Evolutionary conservation across 192 early-diverging fungal species (phyloP), one percentile per base, ranked within the genome.

Genomic region (Pilobolus umbonatus): DNA sequence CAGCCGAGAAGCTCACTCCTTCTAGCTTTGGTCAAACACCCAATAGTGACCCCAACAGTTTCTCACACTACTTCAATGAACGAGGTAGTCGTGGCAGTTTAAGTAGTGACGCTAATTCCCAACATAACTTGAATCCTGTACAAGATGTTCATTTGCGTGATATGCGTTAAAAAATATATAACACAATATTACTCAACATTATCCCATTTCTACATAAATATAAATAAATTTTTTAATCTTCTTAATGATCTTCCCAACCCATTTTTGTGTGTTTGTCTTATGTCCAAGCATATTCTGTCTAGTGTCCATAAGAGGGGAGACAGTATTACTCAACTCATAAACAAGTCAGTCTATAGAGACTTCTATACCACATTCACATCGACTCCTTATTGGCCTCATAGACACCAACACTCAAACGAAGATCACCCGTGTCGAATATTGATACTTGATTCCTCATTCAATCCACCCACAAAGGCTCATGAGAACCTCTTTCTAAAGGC

Each of bases 381-480:
- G 15, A 11, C 7, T 2, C 26, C 28, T 14, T 2, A 14, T 15
- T 12, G 25, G 24, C 11, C 4, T n/a, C n/a, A n/a, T n/a, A n/a
- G n/a, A n/a, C n/a, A n/a, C n/a, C 19, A 25, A 45, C 12, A 7
- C 14, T 19, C 10, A n/a, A n/a, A n/a, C n/a, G n/a, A n/a, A n/a
- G n/a, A n/a, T n/a, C n/a, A n/a, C n/a, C n/a, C n/a, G n/a, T n/a
- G n/a, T 36, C 55, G 48, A 17, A 21, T 65, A 17, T 49, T 65
- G 11, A 75, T 88, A 9, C 75, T 90, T 24, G 88, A 90, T 67
- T 83, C 87, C 34, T 87, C 86, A 6, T 90, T 90, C 68, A 90
- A 90, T 47, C 88, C 88, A 21, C 83, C 83, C 2, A 85, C 83
- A 24, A 61, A 68, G 15, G 83, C 83, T 0, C 83, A 85, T 47